Conservation (phyloP, 1,284 basidiomycete genomes). For the Trichosporon asahii region DNA sequence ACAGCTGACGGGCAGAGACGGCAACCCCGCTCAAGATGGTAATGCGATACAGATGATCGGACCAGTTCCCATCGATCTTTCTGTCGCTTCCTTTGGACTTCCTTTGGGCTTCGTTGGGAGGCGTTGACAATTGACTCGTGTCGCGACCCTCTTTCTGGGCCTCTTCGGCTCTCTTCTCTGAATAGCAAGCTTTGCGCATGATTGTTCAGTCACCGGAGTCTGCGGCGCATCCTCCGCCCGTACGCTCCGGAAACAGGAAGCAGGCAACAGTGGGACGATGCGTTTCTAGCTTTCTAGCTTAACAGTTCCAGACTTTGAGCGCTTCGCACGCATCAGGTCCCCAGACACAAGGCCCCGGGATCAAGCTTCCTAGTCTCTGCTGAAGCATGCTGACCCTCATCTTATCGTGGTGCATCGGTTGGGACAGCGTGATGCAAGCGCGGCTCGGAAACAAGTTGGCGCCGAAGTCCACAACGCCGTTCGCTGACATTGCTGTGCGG, state of each 20-base stretch:
- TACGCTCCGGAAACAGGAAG: background rate
- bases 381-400: background rate
- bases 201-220: background rate
- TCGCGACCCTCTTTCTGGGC: slow-evolving; percentile 1
- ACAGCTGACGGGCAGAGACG: background rate
- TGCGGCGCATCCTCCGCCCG: background rate
- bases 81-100: background rate
- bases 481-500: background rate
- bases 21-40: background rate
- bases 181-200: background rate
- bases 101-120: background rate
- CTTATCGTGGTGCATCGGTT: background rate
- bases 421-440: background rate
- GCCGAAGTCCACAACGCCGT: too few relatives aligned
- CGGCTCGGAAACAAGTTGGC: background rate
- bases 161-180: background rate
- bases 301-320: background rate
- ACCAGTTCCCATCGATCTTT: background rate
- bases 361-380: background rate
- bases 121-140: background rate
- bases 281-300: slow-evolving; percentile 1
- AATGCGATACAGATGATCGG: background rate
- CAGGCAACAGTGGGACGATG: background rate
- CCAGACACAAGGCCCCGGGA: background rate
- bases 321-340: background rate